A percentile compares a stretch with the other conserved stretches of the same genome.
Evolutionary conservation across 2,329 filamentous ascomycete species (phyloP).

Genomic region (Stylonectria norvegica): DNA sequence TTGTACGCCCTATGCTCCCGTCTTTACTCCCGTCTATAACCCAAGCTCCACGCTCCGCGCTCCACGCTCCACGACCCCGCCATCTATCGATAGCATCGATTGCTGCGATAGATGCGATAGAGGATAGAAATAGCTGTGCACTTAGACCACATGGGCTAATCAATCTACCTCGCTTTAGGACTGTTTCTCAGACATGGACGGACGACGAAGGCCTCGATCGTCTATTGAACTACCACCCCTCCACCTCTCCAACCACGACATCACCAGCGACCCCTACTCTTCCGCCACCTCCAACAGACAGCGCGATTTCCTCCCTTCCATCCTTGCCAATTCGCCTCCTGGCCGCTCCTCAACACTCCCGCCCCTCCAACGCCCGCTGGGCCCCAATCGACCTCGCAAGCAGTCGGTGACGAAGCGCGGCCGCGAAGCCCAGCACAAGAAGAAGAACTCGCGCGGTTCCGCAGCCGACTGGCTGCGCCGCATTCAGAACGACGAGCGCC

Average conservation of each 20-base stretch:
- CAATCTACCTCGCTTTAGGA: constrained; percentile 41
- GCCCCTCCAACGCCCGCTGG: constrained; percentile 71
- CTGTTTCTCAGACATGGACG: constrained; percentile 68
- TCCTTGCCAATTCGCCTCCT: constrained; percentile 76
- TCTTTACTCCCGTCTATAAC: constrained; percentile 1
- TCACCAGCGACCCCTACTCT: constrained; percentile 72
- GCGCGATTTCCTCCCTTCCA: constrained; percentile 77
- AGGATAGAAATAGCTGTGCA: too few species aligned
- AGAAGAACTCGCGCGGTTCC: constrained; percentile 67
- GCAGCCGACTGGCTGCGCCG: constrained; percentile 64
- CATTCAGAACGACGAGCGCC: constrained; percentile 59
- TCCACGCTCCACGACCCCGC: constrained; percentile 23
- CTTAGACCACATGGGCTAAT: constrained; percentile 14
- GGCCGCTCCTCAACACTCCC: constrained; percentile 85
- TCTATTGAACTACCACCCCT: constrained; percentile 73
- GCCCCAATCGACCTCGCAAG: constrained; percentile 72
- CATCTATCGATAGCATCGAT: constrained; percentile 25
- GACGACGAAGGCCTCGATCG: constrained; percentile 59
- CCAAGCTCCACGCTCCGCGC: not conserved
- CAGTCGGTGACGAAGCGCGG: constrained; percentile 80
- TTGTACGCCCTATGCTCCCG: too few species aligned
- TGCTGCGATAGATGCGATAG: constrained; percentile 6
- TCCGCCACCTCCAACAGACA: constrained; percentile 58
- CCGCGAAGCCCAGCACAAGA: constrained; percentile 73
- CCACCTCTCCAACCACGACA: constrained; percentile 53